Evolutionary conservation across 345 rosid species (phyloP).

Genomic region (Aethionema arabicum): DNA sequence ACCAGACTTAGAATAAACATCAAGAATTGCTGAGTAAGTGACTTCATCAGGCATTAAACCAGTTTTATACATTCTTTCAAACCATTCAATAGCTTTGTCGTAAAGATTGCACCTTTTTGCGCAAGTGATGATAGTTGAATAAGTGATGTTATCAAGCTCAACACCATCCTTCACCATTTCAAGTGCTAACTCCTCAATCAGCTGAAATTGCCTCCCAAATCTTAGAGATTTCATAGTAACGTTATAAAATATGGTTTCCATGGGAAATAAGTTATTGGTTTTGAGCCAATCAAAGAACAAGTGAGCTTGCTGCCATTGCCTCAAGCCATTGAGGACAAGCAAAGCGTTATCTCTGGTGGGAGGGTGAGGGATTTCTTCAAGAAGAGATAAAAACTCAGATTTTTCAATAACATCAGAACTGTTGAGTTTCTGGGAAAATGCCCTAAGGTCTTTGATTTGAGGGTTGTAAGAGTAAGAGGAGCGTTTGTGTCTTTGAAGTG

Average conservation of each 20-base stretch:
- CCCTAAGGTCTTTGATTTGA: slow-evolving; percentile 54
- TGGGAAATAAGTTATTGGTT: slow-evolving; percentile 63
- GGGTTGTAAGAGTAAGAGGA: slow-evolving; percentile 65
- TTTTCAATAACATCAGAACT: slow-evolving; percentile 48
- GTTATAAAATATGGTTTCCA: slow-evolving; percentile 80
- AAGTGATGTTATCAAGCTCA: slow-evolving; percentile 88
- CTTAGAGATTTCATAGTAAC: slow-evolving; percentile 83
- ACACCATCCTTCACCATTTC: slow-evolving; percentile 74
- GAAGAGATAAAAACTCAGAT: slow-evolving; percentile 45
- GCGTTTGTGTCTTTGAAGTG: slow-evolving; percentile 74
- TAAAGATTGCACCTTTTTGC: slow-evolving; percentile 73
- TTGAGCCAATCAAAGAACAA: slow-evolving; percentile 76
- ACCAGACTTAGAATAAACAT: slow-evolving; percentile 80
- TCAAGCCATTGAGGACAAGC: slow-evolving; percentile 64
- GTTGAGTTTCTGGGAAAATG: slow-evolving; percentile 68
- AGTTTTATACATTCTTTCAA: slow-evolving; percentile 86
- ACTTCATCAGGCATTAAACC: slow-evolving; percentile 97
- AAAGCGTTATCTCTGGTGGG: slow-evolving; percentile 65
- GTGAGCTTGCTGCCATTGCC: slow-evolving; percentile 64
- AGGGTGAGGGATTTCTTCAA: slow-evolving; percentile 58
- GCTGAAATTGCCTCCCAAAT: slow-evolving; percentile 80
- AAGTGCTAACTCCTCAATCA: slow-evolving; percentile 74
- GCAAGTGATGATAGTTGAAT: slow-evolving; percentile 87
- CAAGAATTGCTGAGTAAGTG: slow-evolving; percentile 78
- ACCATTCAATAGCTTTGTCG: slow-evolving; percentile 88